Base-by-base conservation (phyloP, 1,139 yeast species). In the Sugiyamaella pinicola region DNA sequence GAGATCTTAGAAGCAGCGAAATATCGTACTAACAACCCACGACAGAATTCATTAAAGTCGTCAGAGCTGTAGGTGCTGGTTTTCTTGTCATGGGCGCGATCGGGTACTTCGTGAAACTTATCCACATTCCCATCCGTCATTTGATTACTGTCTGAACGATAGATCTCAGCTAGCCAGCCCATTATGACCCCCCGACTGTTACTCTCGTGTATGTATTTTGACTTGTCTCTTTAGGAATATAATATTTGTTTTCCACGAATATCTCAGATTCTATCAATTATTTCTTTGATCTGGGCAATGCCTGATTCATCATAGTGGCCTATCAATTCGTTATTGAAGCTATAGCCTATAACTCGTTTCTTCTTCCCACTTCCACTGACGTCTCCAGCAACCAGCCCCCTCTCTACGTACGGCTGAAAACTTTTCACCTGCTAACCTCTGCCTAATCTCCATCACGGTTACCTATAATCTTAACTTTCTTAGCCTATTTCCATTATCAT, bases 81-180 rank as follows among this genome's bases (percentile, higher is more conserved):
- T 93, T 91, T 74, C 76, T 91, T 64, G 91, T 91, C 82, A 95
- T 93, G 93, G 99, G 99, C 67, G 87, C 89, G 66, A 95, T 93
- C 66, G 99, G 99, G 56, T 93, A 90, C 75, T 87, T 85, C 66
- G 95, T 93, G 74, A 93, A 93, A 77, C 81, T 91, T 69, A 74
- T 91, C 67, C 99, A 91, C 75, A 91, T 91, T 67, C 99, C 99
- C 69, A 90, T 91, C 76, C 87, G 98, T 78, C 95, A 90, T 76
- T 83, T 91, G 76, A 90, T 91, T 75, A 72, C 77, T 53, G 98
- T 91, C 63, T 91, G 80, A 78, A 55, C 13, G 38, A 17, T 9
- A 9, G 31, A 26, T 29, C 6, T 28, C 39, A 4, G 10, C 17
- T 7, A 7, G 6, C 37, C n/a, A 7, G 7, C n/a, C 18, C n/a